phyloP scores from a whole-genome alignment of 2,329 filamentous ascomycete genomes.

The Neodidymelliopsis sp. region DNA sequence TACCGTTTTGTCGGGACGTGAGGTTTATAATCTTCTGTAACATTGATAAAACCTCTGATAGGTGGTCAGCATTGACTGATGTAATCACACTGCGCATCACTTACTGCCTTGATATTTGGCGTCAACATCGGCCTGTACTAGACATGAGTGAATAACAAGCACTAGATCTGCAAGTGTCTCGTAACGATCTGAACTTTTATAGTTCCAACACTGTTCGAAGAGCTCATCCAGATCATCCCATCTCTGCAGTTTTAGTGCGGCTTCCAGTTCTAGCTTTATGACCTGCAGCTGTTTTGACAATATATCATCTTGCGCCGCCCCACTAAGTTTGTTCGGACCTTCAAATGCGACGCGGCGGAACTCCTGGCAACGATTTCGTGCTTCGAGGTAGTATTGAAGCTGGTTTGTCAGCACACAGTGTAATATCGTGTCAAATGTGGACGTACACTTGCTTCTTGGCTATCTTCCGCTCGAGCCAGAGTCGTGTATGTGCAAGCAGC shows the following conservation, averaged over 20 bases:
- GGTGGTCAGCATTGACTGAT: neutral
- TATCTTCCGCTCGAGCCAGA: conserved; percentile 57
- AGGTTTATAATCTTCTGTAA: conserved; percentile 75
- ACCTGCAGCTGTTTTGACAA: conserved; percentile 69
- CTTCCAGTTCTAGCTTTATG: conserved; percentile 81
- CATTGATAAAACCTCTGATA: conserved; percentile 36
- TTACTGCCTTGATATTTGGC: conserved; percentile 43
- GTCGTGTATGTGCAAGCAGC: conserved; percentile 55
- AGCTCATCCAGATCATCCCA: conserved; percentile 72
- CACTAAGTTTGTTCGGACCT: conserved; percentile 49
- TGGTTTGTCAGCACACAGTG: conserved; percentile 50
- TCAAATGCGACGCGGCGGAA: conserved; percentile 62
- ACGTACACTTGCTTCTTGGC: conserved; percentile 50
- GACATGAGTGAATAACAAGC: conserved; percentile 52
- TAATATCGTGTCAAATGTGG: conserved; percentile 17
- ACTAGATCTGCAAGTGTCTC: conserved; percentile 57
- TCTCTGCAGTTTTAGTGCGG: conserved; percentile 68
- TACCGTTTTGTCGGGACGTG: conserved; percentile 65
- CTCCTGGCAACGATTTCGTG: conserved; percentile 66
- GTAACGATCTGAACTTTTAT: conserved; percentile 49
- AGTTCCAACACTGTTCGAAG: conserved; percentile 57
- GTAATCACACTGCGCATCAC: neutral
- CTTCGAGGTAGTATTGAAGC: conserved; percentile 67
- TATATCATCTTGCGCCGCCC: conserved; percentile 61
- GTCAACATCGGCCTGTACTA: conserved; percentile 39